phyloP scores from a whole-genome alignment of 345 rosid genomes.

The Eucalyptus coolabah region DNA sequence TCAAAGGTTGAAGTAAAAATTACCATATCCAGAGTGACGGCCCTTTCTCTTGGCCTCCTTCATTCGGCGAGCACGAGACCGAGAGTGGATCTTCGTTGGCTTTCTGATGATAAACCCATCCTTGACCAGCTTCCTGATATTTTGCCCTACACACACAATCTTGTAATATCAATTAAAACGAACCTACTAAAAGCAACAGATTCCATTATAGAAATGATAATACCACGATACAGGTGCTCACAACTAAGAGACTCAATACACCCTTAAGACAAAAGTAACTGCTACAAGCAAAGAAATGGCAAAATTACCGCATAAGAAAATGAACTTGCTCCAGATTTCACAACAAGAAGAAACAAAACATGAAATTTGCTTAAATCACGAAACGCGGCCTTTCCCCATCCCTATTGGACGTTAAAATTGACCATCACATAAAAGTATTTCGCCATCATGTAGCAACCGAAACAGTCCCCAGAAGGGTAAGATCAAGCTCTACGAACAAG shows the following conservation, averaged over 20 bases:
- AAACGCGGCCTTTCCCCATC: neutral
- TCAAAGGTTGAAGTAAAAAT: neutral
- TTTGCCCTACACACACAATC: conserved; percentile 46
- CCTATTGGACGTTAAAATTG: neutral
- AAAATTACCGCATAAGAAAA: neutral
- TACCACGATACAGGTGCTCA: neutral
- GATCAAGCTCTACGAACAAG: neutral
- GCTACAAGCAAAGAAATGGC: neutral
- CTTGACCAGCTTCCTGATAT: conserved; percentile 91
- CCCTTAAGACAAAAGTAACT: neutral
- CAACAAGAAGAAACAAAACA: neutral
- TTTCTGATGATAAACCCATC: conserved; percentile 96
- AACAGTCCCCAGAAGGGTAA: neutral
- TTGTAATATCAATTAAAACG: neutral
- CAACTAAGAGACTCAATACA: neutral
- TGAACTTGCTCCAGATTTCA: neutral
- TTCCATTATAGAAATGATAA: neutral
- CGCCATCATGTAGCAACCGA: neutral
- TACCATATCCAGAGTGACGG: conserved; percentile 96
- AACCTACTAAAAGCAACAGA: neutral
- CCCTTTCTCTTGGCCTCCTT: conserved; percentile 92
- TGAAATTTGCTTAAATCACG: neutral
- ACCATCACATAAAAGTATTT: neutral
- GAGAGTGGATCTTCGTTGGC: conserved; percentile 96
- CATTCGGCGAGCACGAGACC: conserved; percentile 79